Base-by-base conservation (phyloP, 306 rosid genomes). In the Sophora flavescens region DNA sequence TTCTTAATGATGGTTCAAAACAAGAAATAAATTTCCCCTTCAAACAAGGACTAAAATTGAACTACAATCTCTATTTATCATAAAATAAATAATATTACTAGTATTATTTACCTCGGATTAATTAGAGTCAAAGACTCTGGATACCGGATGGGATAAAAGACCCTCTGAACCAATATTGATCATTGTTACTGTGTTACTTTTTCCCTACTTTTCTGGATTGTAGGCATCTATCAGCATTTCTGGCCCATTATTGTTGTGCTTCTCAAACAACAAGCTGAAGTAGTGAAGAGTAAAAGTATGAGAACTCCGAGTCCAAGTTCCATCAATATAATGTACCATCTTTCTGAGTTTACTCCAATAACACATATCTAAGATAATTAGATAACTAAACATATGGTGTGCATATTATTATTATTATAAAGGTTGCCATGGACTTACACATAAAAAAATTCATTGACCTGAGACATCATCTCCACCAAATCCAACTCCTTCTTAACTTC, bases 381-480 rank as follows among this genome's bases (percentile, higher is more conserved):
- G 66, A 73, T 45, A 39, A 47, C 26, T 26, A 41, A 26, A 63
- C 10, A 47, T 54, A 18, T 54, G 18, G 16, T 33, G 15, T 63
- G 22, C 22, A 50, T 51, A 18, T 17, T 9, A 8, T 42, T 42
- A 42, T 42, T 42, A 42, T 42, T 18, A 28, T 79, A n/a, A n/a
- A n/a, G n/a, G 50, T 28, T 53, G 17, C 38, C 50, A 75, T 14
- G 32, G 65, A 36, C 62, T 65, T 52, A 68, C 8, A 44, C 47
- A 44, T 39, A 22, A 56, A 57, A 13, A 30, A 10, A 51, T 33
- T 81, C 63, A 16, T 82, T 88, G 61, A 81, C 81, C 48, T 74
- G 91, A 74, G 71, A 79, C 59, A 89, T 88, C 95, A 92, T 85
- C 83, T 94, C 91, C 79, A 86, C 88, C 85, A 94, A 90, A 87